Evolutionary conservation across 2,329 filamentous ascomycete genomes (phyloP).

Genomic region (Harringtonia lauricola): DNA sequence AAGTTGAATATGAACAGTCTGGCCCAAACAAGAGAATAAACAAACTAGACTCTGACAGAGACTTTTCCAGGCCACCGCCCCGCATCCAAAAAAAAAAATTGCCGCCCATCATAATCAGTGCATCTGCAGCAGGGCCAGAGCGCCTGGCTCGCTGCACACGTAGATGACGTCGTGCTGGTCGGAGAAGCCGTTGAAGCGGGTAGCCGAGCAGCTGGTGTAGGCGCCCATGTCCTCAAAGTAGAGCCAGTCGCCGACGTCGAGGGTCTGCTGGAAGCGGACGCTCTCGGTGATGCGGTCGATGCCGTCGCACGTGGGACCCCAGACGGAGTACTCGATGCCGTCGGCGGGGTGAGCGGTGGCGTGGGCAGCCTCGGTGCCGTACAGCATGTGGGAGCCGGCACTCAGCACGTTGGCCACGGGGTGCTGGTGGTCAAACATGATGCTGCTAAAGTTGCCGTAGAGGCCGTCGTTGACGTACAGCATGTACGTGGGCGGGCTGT

Average conservation of each 20-base stretch:
- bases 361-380: conserved; percentile 30
- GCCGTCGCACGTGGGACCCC: conserved; percentile 95
- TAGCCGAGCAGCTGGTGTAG: conserved; percentile 96
- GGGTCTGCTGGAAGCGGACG: conserved; percentile 61
- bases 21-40: too few species aligned
- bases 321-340: conserved; percentile 81
- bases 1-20: too few species aligned
- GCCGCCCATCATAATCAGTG: too few species aligned
- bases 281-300: conserved; percentile 89
- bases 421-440: conserved; percentile 98
- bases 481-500: conserved; percentile 64
- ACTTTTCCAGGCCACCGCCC: too few species aligned
- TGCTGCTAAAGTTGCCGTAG: conserved; percentile 97
- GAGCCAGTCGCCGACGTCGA: conserved; percentile 94
- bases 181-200: conserved; percentile 93
- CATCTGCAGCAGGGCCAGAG: conserved; percentile 52
- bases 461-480: conserved; percentile 95
- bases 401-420: conserved; percentile 75
- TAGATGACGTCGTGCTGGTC: conserved; percentile 90
- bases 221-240: conserved; percentile 99
- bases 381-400: conserved; percentile 44
- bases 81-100: too few species aligned
- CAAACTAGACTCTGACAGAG: too few species aligned
- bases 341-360: conserved; percentile 25
- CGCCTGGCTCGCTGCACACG: conserved; percentile 86